Evolutionary conservation across 305 asterid genomes (phyloP).

Genomic region (Rubia balearica): DNA sequence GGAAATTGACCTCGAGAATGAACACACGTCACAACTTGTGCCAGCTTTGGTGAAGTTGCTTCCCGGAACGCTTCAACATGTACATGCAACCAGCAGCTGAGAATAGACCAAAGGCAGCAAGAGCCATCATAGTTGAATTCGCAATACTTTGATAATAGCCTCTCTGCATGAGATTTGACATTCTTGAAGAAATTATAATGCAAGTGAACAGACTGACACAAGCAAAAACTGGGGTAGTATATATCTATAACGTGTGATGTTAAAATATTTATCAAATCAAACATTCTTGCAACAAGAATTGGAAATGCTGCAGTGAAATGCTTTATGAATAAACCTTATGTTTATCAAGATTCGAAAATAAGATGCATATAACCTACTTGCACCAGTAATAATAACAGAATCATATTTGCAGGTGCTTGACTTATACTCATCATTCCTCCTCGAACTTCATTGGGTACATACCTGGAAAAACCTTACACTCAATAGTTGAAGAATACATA

Average conservation of each 20-base stretch:
- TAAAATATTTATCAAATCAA: background rate
- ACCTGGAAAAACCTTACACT: slow-evolving; percentile 35
- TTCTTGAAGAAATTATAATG: background rate
- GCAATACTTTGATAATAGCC: slow-evolving; percentile 38
- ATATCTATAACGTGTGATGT: background rate
- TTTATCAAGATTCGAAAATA: background rate
- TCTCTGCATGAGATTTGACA: slow-evolving; percentile 38
- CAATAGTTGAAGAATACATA: background rate
- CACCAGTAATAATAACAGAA: slow-evolving; percentile 42
- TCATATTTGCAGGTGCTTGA: slow-evolving; percentile 58
- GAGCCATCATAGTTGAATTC: slow-evolving; percentile 47
- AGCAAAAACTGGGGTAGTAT: background rate
- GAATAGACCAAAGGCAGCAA: slow-evolving; percentile 52
- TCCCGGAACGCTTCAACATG: slow-evolving; percentile 47
- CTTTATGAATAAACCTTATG: background rate
- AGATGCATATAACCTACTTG: slow-evolving; percentile 40
- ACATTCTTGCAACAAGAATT: background rate
- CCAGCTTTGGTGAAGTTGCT: slow-evolving; percentile 50
- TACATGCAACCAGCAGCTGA: slow-evolving; percentile 67
- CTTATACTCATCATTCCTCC: slow-evolving; percentile 87
- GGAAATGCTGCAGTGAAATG: background rate
- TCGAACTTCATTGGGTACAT: slow-evolving; percentile 85
- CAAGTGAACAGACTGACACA: background rate
- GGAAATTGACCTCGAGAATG: slow-evolving; percentile 1
- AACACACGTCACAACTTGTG: slow-evolving; percentile 40